Evolutionary conservation across 139 green algal species (phyloP).

Genomic region (Micromonas commoda): DNA sequence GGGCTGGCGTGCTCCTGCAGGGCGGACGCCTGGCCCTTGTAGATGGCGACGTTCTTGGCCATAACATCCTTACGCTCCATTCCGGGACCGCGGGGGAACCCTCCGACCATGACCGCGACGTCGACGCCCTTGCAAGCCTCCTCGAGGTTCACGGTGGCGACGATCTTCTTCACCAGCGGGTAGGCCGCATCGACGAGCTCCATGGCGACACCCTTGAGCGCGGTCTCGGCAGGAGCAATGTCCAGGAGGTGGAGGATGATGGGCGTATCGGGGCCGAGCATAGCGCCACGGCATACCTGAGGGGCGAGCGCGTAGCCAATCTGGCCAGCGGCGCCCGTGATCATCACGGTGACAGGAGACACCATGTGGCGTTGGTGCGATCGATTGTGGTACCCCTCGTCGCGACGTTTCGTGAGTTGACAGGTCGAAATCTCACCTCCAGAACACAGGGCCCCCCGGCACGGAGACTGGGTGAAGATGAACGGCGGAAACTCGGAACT

Average conservation of each 20-base stretch:
- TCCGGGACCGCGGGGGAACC: conserved; percentile 73
- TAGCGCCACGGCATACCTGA: conserved; percentile 66
- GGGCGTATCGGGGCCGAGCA: conserved; percentile 76
- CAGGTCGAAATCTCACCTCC: too few relatives aligned
- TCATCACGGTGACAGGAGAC: conserved; percentile 43
- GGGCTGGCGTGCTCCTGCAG: conserved; percentile 63
- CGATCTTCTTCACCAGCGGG: conserved; percentile 76
- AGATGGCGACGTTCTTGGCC: conserved; percentile 86
- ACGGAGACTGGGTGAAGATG: too few relatives aligned
- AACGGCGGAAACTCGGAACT: too few relatives aligned
- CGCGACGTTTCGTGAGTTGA: background rate
- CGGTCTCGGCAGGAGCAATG: conserved; percentile 67
- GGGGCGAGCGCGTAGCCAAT: conserved; percentile 86
- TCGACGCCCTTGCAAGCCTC: conserved; percentile 80
- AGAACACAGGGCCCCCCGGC: too few relatives aligned
- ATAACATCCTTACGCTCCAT: conserved; percentile 96
- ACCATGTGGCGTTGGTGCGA: background rate
- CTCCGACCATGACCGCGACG: conserved; percentile 86
- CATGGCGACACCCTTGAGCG: conserved; percentile 84
- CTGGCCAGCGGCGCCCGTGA: conserved; percentile 72
- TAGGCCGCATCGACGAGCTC: conserved; percentile 88
- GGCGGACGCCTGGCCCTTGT: conserved; percentile 70
- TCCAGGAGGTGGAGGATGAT: conserved; percentile 93
- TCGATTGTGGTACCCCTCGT: background rate
- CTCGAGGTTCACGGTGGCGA: conserved; percentile 66